phyloP scores from a whole-genome alignment of 768 basidiomycete genomes.

The Podaxis sp. region DNA sequence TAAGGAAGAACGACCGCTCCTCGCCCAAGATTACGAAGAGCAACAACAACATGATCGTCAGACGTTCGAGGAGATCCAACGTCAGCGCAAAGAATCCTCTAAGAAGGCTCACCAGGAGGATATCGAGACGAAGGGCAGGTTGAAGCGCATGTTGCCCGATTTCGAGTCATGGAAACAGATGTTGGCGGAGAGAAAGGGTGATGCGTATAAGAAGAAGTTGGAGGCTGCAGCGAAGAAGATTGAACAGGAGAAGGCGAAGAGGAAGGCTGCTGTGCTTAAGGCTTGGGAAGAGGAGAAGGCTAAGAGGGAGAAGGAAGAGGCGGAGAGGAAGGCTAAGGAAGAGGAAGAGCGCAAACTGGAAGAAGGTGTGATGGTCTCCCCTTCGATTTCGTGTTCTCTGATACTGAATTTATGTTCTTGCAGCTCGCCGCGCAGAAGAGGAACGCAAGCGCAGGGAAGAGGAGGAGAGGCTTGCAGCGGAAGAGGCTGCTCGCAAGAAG shows the following conservation, averaged over 20 bases:
- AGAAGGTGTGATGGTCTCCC: slow-evolving; percentile 44
- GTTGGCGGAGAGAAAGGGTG: slow-evolving; percentile 56
- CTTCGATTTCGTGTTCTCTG: neutral
- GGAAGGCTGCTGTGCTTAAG: slow-evolving; percentile 55
- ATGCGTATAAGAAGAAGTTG: slow-evolving; percentile 63
- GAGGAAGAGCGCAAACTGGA: slow-evolving; percentile 51
- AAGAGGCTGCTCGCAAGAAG: slow-evolving; percentile 53
- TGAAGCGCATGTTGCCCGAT: slow-evolving; percentile 73
- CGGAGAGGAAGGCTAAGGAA: slow-evolving; percentile 48
- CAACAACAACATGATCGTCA: slow-evolving; percentile 80
- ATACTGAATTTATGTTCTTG: neutral
- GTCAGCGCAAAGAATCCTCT: slow-evolving; percentile 54
- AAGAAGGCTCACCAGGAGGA: slow-evolving; percentile 61
- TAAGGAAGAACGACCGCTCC: slow-evolving; percentile 86
- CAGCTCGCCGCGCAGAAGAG: slow-evolving; percentile 59
- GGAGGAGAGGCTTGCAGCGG: slow-evolving; percentile 47
- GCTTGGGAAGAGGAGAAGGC: slow-evolving; percentile 57
- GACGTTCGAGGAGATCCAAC: slow-evolving; percentile 64
- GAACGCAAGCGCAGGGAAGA: slow-evolving; percentile 47
- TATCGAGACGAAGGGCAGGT: slow-evolving; percentile 70
- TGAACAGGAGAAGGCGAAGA: slow-evolving; percentile 81
- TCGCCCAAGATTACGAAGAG: slow-evolving; percentile 80
- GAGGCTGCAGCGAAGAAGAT: slow-evolving; percentile 67
- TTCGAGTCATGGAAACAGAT: slow-evolving; percentile 53
- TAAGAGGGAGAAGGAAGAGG: slow-evolving; percentile 52